Conservation (phyloP, 2,329 filamentous ascomycete genomes). For the Lachnellula suecica region DNA sequence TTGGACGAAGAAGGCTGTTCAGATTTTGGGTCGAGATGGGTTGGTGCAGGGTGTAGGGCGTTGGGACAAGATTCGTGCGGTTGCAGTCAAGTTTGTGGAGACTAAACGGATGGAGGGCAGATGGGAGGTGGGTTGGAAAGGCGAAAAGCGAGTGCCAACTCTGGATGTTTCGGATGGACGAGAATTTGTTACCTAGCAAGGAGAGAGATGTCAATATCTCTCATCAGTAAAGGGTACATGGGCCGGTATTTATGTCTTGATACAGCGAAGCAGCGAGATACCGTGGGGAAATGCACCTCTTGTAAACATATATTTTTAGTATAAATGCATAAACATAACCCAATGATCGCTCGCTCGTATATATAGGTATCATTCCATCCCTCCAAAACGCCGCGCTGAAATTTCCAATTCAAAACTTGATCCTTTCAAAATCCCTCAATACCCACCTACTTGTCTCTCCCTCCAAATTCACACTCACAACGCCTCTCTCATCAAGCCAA, state of each 20-base stretch:
- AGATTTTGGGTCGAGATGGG: not conserved
- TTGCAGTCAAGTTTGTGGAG: not conserved
- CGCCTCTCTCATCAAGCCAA: conserved; percentile 44
- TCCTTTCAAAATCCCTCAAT: conserved; percentile 15
- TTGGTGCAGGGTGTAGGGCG: not conserved
- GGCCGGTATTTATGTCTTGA: too few species aligned
- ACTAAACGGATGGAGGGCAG: not conserved
- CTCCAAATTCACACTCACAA: conserved; percentile 19
- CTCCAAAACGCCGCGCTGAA: not conserved
- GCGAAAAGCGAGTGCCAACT: not conserved
- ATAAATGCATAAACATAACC: too few species aligned
- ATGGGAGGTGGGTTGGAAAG: conserved; percentile 2
- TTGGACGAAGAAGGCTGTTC: conserved; percentile 1
- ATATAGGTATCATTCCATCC: not conserved
- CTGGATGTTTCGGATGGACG: not conserved
- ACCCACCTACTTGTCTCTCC: conserved; percentile 16
- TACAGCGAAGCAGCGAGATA: too few species aligned
- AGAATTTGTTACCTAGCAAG: not conserved
- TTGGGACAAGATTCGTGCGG: not conserved
- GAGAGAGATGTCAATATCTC: too few species aligned
- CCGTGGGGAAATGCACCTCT: too few species aligned
- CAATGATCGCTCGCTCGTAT: not conserved
- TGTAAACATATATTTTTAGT: too few species aligned
- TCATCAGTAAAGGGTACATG: too few species aligned
- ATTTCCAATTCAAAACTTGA: conserved; percentile 16